Evolutionary conservation across 768 basidiomycete genomes (phyloP).

Genomic region (Tubosaeta sp.): DNA sequence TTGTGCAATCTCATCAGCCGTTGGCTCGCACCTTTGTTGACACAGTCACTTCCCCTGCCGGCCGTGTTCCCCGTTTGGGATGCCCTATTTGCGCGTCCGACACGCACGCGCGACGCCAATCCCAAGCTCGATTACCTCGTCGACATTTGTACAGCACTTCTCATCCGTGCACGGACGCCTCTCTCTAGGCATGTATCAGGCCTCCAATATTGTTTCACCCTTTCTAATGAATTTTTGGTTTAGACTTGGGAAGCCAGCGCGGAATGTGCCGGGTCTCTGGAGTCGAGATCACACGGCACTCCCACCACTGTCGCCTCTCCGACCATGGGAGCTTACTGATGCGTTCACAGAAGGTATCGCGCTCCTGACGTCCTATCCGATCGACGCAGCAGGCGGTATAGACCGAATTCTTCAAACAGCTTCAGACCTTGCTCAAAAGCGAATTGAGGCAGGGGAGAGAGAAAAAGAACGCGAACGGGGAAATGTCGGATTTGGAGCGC

Average conservation of each 20-base stretch:
- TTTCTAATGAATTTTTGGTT: background rate
- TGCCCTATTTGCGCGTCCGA: slow-evolving; percentile 56
- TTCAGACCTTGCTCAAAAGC: slow-evolving; percentile 51
- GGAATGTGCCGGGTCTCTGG: slow-evolving; percentile 51
- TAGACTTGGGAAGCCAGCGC: slow-evolving; percentile 52
- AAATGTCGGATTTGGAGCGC: slow-evolving; percentile 47
- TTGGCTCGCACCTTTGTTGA: slow-evolving; percentile 69
- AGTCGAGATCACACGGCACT: slow-evolving; percentile 36
- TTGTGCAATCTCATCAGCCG: slow-evolving; percentile 40
- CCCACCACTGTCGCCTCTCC: slow-evolving; percentile 41
- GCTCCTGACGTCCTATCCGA: slow-evolving; percentile 61
- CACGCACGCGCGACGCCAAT: slow-evolving; percentile 47
- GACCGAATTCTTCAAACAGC: slow-evolving; percentile 68
- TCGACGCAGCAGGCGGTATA: slow-evolving; percentile 63
- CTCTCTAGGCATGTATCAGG: slow-evolving; percentile 47
- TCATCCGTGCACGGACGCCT: slow-evolving; percentile 51
- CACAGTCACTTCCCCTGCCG: slow-evolving; percentile 66
- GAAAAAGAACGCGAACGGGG: slow-evolving; percentile 28
- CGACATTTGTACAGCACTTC: slow-evolving; percentile 67
- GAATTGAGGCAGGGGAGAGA: slow-evolving; percentile 36
- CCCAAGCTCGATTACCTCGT: slow-evolving; percentile 67
- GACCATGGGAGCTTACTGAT: slow-evolving; percentile 52
- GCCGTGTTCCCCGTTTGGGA: slow-evolving; percentile 68
- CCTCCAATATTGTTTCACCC: background rate
- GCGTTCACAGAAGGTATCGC: slow-evolving; percentile 64